Conservation (phyloP, 1,284 basidiomycete genomes). For the Moesziomyces sp. region DNA sequence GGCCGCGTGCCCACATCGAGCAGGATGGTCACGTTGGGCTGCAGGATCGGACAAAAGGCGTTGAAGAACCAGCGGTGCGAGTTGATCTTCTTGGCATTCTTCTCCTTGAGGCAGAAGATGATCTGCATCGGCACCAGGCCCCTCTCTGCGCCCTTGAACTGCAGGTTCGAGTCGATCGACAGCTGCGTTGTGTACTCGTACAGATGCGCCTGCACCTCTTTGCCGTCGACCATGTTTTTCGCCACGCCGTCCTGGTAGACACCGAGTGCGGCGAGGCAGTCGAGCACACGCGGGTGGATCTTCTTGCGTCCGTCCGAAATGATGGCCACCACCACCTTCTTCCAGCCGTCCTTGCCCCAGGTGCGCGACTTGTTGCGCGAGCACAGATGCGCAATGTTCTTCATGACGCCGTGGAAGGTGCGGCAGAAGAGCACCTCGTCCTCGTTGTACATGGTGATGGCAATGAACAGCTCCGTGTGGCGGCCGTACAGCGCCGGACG, state of each 20-base stretch:
- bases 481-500: constrained; percentile 83
- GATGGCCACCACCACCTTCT: constrained; percentile 78
- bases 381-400: constrained; percentile 74
- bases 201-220: constrained; percentile 89
- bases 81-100: constrained; percentile 75
- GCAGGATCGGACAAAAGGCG: constrained; percentile 65
- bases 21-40: constrained; percentile 88
- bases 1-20: constrained; percentile 97
- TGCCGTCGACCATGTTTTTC: constrained; percentile 87
- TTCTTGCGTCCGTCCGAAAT: constrained; percentile 93
- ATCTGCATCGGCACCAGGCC: constrained; percentile 71
- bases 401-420: constrained; percentile 95
- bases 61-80: constrained; percentile 74
- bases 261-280: constrained; percentile 75
- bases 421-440: constrained; percentile 92
- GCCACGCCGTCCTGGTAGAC: constrained; percentile 79
- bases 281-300: constrained; percentile 90
- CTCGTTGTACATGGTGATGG: constrained; percentile 91
- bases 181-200: constrained; percentile 97
- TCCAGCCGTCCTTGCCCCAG: constrained; percentile 97
- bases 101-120: constrained; percentile 66
- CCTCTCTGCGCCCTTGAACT: constrained; percentile 94
- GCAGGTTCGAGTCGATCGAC: constrained; percentile 84
- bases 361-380: constrained; percentile 91
- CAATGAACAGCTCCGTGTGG: constrained; percentile 83